These are phyloP conservation scores for Penicillium silybi DNA, from an alignment of 495 filamentous ascomycete genomes.

Conservation along the genomic window DNA sequence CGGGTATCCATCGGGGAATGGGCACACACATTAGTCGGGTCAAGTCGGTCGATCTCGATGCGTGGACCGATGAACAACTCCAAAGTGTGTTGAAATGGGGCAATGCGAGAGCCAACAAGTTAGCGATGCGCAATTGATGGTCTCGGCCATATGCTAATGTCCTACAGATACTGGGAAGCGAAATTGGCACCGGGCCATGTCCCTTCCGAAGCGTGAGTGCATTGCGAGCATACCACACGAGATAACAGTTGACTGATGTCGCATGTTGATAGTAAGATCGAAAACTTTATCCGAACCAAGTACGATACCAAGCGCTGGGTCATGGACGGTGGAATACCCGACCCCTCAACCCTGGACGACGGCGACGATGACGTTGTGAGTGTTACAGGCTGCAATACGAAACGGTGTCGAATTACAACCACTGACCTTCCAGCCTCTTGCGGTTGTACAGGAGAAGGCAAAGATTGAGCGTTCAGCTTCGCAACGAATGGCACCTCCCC, in stretches of 20 bases:
- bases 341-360: conserved; percentile 78
- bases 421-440: conserved; percentile 56
- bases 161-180: conserved; percentile 80
- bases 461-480: conserved; percentile 62
- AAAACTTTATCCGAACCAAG: conserved; percentile 98
- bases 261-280: conserved; percentile 66
- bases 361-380: conserved; percentile 77
- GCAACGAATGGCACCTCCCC: conserved; percentile 41
- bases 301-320: conserved; percentile 98
- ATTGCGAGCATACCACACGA: conserved; percentile 5
- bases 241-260: not conserved
- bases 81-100: conserved; percentile 91
- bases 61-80: conserved; percentile 97
- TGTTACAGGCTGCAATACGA: conserved; percentile 3
- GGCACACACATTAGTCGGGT: conserved; percentile 97
- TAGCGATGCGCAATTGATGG: conserved; percentile 21
- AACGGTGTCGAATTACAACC: not conserved
- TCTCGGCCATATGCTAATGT: conserved; percentile 12
- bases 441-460: conserved; percentile 68
- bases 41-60: conserved; percentile 95
- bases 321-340: conserved; percentile 93
- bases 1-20: conserved; percentile 97
- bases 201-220: conserved; percentile 81
- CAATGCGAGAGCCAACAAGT: conserved; percentile 93
- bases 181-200: conserved; percentile 88